Evolutionary conservation across 495 filamentous ascomycete species (phyloP).

Genomic region (Choiromyces venosus): DNA sequence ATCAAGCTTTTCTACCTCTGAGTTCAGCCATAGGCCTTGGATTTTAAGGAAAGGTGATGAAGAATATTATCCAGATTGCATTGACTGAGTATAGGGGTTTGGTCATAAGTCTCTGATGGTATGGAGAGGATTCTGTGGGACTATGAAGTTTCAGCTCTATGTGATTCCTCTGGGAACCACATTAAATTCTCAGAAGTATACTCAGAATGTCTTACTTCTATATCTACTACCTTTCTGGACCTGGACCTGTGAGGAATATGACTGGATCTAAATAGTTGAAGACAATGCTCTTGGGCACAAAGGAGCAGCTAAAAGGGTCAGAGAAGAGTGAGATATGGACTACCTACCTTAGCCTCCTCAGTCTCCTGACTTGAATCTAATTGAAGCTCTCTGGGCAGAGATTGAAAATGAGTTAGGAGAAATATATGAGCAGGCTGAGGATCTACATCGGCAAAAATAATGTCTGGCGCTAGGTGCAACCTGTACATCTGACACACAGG

Average conservation of each 20-base stretch:
- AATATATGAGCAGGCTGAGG: no score
- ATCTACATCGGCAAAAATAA: no score
- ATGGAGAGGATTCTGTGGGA: conserved; percentile 19
- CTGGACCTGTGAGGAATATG: conserved; percentile 12
- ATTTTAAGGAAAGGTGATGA: conserved; percentile 14
- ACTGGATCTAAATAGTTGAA: conserved; percentile 9
- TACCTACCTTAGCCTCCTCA: conserved; percentile 10
- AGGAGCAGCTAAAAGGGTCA: conserved; percentile 6
- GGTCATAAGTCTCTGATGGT: conserved; percentile 11
- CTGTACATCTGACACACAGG: no score
- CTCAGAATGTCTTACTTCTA: conserved; percentile 2
- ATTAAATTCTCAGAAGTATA: conserved; percentile 17
- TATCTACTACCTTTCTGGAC: conserved; percentile 23
- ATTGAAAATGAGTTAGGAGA: no score
- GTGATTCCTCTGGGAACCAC: conserved; percentile 10
- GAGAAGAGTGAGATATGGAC: conserved; percentile 7
- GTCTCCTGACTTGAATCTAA: conserved; percentile 25
- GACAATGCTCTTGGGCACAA: conserved; percentile 23
- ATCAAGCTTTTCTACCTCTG: conserved; percentile 14
- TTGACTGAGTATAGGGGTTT: conserved; percentile 13
- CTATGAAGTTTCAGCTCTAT: conserved; percentile 19
- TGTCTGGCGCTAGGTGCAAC: no score
- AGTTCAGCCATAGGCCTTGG: conserved; percentile 3
- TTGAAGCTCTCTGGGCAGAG: conserved; percentile 13
- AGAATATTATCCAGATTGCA: conserved; percentile 21